phyloP scores from a whole-genome alignment of 148 eudicot genomes.

The Limonium bicolor region DNA sequence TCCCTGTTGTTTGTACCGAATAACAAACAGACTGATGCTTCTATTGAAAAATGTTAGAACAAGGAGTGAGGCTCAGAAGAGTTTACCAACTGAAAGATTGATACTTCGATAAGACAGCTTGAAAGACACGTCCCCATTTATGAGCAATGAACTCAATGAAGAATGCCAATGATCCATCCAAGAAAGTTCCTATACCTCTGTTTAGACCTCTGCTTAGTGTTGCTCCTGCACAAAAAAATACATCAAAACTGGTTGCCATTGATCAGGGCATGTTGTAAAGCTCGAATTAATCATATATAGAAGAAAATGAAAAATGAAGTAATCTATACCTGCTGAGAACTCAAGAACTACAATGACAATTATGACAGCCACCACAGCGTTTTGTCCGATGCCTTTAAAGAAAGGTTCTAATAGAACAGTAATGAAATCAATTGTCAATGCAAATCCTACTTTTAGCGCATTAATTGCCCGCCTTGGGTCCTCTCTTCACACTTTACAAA shows the following conservation, averaged over 20 bases:
- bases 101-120: conserved; percentile 54
- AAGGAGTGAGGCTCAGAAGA: background rate
- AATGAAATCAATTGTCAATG: conserved; percentile 67
- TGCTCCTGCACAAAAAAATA: conserved; percentile 38
- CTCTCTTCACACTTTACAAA: conserved; percentile 48
- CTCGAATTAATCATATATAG: too few species aligned
- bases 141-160: conserved; percentile 50
- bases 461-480: conserved; percentile 71
- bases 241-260: background rate
- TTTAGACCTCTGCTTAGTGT: conserved; percentile 89
- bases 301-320: too few species aligned
- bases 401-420: conserved; percentile 61
- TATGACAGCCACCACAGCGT: conserved; percentile 92
- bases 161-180: conserved; percentile 75
- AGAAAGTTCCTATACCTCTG: conserved; percentile 74
- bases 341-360: conserved; percentile 93
- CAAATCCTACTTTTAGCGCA: conserved; percentile 64
- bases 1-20: too few species aligned
- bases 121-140: conserved; percentile 26
- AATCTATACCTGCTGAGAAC: conserved; percentile 74
- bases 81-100: conserved; percentile 75
- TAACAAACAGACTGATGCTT: too few species aligned
- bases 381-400: conserved; percentile 49
- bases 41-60: background rate
- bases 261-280: background rate